Base-by-base conservation (phyloP, 176 grass and related monocot species). In the Carex littledalei region DNA sequence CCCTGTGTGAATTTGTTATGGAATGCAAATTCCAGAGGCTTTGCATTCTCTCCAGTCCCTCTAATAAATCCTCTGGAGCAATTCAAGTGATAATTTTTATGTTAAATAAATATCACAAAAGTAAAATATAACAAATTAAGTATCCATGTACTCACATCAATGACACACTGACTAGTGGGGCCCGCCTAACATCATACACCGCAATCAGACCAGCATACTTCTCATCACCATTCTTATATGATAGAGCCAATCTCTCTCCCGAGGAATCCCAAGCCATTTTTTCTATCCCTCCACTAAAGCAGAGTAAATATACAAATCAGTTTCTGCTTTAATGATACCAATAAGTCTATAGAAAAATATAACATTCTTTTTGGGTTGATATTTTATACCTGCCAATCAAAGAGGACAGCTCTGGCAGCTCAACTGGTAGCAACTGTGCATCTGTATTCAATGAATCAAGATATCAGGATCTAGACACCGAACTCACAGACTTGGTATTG, bases 1-100 rank as follows among this genome's bases (percentile, higher is more conserved):
- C 93, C 95, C 65, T 98, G 91, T 76, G 89, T 98, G 84, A 98
- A 98, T 90, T 94, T 97, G 79, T 87, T 98, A 82, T 98, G 93
- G 65, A 98, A 98, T 74, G 91, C 88, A 83, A 98, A 94, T 31
- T 87, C 91, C 61, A 98, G 89, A 58, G 95, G 91, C 24, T 93
- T 93, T 60, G 85, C 86, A 67, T 88, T 89, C 79, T 98, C 89
- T 89, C 95, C 93, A 76, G 91, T 91, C 35, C 95, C 95, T 93
- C 93, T 93, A 73, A 98, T 95, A 90, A 98, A 98, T 11, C 95
- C 95, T 81, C 95, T 98, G 69, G 31, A 95, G 52, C 15, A 32
- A 63, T 64, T 69, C 9, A 90, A 15, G 83, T 32, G 20, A 68
- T 66, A 66, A 53, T 57, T 86, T 15, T 21, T 64, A 57, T 73